Evolutionary conservation across 345 rosid species (phyloP).

Genomic region (Erodium maritimum): DNA sequence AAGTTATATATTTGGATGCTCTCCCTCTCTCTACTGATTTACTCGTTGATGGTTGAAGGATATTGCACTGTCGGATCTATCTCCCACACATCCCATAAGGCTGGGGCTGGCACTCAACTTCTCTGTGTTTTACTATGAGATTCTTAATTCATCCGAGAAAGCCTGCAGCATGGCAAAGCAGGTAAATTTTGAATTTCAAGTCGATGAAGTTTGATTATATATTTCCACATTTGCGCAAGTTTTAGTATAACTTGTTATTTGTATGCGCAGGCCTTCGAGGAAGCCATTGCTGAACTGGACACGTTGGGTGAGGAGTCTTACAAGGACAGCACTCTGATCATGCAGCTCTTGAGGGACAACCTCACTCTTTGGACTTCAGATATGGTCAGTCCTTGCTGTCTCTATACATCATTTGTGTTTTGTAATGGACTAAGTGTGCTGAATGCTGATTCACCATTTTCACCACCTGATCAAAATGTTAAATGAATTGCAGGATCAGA

Average conservation of each 20-base stretch:
- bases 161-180: constrained; percentile 92
- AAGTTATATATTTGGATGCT: too few relatives aligned
- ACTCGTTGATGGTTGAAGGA: constrained; percentile 31
- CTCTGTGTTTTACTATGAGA: constrained; percentile 87
- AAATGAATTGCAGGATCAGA: too few relatives aligned
- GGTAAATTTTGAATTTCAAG: too few relatives aligned
- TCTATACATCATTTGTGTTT: too few relatives aligned
- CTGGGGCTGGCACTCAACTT: constrained; percentile 82
- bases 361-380: constrained; percentile 97
- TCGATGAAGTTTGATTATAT: too few relatives aligned
- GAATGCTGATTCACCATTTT: too few relatives aligned
- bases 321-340: constrained; percentile 92
- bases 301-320: constrained; percentile 92
- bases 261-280: constrained; percentile 56
- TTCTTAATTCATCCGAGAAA: constrained; percentile 84
- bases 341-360: constrained; percentile 95
- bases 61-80: constrained; percentile 68
- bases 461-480: too few relatives aligned
- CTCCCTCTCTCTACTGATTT: too few relatives aligned
- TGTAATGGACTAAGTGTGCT: too few relatives aligned
- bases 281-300: constrained; percentile 86
- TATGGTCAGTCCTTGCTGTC: constrained; percentile 17
- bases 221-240: too few relatives aligned
- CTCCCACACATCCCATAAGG: constrained; percentile 90
- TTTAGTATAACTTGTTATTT: too few relatives aligned